phyloP scores from a whole-genome alignment of 1,284 basidiomycete species.

The Boletellus sp. region DNA sequence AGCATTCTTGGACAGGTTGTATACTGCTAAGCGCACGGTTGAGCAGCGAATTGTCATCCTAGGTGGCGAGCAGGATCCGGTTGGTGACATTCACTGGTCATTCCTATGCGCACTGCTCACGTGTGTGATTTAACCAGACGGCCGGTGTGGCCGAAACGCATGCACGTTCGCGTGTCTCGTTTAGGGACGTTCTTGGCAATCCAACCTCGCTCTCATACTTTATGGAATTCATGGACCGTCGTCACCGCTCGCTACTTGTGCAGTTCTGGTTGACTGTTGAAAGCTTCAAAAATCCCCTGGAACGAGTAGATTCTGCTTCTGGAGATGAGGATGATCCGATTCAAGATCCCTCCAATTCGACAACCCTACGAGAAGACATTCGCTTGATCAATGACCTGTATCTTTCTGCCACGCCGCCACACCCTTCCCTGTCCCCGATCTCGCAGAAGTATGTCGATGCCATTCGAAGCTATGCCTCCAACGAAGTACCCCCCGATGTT shows the following conservation, averaged over 20 bases:
- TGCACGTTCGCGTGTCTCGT: conserved; percentile 43
- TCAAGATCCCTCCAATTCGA: conserved; percentile 54
- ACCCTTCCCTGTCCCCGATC: conserved; percentile 61
- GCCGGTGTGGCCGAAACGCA: conserved; percentile 39
- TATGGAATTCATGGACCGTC: conserved; percentile 97
- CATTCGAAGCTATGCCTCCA: conserved; percentile 65
- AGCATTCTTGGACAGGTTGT: conserved; percentile 84
- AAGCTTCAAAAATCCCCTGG: conserved; percentile 94
- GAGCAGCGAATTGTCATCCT: conserved; percentile 82
- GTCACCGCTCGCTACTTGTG: conserved; percentile 78
- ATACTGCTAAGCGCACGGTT: conserved; percentile 81
- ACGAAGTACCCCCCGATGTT: conserved; percentile 43
- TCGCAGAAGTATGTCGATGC: conserved; percentile 64
- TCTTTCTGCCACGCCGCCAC: conserved; percentile 61
- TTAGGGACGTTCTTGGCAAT: conserved; percentile 80
- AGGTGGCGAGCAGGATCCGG: conserved; percentile 65
- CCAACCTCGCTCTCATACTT: conserved; percentile 90
- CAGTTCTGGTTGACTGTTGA: conserved; percentile 98
- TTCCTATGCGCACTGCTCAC: conserved; percentile 3
- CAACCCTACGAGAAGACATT: conserved; percentile 79
- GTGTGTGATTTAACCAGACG: conserved; percentile 24
- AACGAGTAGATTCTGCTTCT: conserved; percentile 71
- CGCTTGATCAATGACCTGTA: conserved; percentile 84
- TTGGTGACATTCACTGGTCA: conserved; percentile 29
- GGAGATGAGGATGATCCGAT: conserved; percentile 63